These are phyloP conservation scores for Chrysoporthe austroafricana DNA, from an alignment of 2,329 filamentous ascomycete genomes.

Conservation along the genomic window DNA sequence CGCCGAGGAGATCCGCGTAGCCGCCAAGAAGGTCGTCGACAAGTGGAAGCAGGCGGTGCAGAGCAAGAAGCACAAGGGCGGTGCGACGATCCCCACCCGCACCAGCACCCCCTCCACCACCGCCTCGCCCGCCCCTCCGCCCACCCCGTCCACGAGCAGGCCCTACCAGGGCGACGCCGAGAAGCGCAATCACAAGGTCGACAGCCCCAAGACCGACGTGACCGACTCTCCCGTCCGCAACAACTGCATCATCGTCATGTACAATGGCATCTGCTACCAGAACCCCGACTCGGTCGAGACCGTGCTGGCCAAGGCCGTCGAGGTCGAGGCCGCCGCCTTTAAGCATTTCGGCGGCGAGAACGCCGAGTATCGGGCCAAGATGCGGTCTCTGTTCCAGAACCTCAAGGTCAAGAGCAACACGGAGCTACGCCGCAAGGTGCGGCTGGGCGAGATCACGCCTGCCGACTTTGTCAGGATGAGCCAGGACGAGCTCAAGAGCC, in stretches of 20 bases:
- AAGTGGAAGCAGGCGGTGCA: slow-evolving; percentile 87
- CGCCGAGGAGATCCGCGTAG: slow-evolving; percentile 71
- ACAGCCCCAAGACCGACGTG: slow-evolving; percentile 76
- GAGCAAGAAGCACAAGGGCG: slow-evolving; percentile 55
- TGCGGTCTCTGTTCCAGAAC: slow-evolving; percentile 91
- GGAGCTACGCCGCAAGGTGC: slow-evolving; percentile 74
- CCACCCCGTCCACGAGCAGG: slow-evolving; percentile 41
- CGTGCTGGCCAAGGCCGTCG: slow-evolving; percentile 75
- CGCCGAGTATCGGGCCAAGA: slow-evolving; percentile 80
- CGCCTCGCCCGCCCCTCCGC: slow-evolving; percentile 52
- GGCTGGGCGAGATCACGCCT: slow-evolving; percentile 72
- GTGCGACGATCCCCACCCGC: slow-evolving; percentile 44
- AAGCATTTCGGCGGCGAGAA: slow-evolving; percentile 71
- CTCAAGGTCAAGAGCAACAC: slow-evolving; percentile 91
- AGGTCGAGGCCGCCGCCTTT: slow-evolving; percentile 82
- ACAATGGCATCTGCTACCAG: slow-evolving; percentile 80
- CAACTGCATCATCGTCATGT: slow-evolving; percentile 86
- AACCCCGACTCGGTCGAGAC: slow-evolving; percentile 72
- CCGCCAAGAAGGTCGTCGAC: slow-evolving; percentile 80
- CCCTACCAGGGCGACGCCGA: slow-evolving; percentile 68
- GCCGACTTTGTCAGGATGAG: slow-evolving; percentile 83
- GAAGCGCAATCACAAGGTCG: slow-evolving; percentile 77
- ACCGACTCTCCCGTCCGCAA: slow-evolving; percentile 78
- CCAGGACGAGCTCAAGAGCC: slow-evolving; percentile 88
- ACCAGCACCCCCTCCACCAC: slow-evolving; percentile 53